Evolutionary conservation across 176 grass and related monocot genomes (phyloP), one percentile per base, ranked within the genome.

Genomic region (Carex pumila): DNA sequence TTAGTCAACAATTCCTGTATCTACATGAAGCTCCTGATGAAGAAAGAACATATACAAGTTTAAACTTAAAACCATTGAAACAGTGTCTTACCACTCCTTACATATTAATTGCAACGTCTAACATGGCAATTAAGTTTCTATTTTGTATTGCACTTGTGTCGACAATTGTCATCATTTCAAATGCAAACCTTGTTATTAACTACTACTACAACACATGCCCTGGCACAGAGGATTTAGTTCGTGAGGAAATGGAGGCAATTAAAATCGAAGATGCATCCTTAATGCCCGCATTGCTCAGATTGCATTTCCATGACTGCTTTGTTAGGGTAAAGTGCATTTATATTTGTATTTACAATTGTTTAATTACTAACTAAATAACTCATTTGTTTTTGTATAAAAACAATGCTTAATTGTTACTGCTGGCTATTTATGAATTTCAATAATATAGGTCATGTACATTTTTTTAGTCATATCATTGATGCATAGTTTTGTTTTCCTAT

Each of bases 251-350:
- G 15, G 63, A 61, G 0, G 25, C 13, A 0, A 69, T 52, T 29
- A 72, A 92, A 66, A 3, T 39, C 39, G 60, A n/a, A 47, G 88
- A 90, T 76, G 6, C 80, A 57, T 92, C 88, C 5, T 82, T 94
- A 6, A 83, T 85, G 3, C 53, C 84, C 13, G 54, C 81, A 0
- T 79, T 94, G 6, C 72, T 95, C 45, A 88, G 90, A 0, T 86
- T 94, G 5, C 92, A 94, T 53, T 94, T 94, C 86, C 90, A 92
- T 62, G 90, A 92, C 81, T 92, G 90, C 85, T 90, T 92, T 79
- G 90, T 86, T 49, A 64, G 74, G 45, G 85, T 87, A 81, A 65
- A 19, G 6, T 56, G 11, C 2, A 11, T 49, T 49, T 49, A 49
- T 49, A 2, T 10, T 9, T 49, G 47, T 1, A 11, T 49, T 11